Percentiles rank a stretch among this genome's conserved stretches.
Conservation (phyloP, 495 filamentous ascomycete species). For the Amphirosellinia nigrospora region DNA sequence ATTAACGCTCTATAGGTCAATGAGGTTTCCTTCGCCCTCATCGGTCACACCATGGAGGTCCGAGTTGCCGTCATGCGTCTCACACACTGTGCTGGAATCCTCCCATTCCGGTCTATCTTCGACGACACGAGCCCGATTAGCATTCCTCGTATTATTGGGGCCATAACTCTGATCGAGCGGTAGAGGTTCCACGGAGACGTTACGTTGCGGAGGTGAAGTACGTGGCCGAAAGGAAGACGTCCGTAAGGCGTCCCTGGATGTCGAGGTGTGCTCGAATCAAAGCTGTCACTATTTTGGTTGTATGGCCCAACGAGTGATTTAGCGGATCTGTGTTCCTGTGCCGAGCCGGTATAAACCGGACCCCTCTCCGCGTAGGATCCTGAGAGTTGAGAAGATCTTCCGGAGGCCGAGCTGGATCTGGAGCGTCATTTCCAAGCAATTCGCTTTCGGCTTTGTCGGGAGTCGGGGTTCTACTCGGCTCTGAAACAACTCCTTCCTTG, state of each 20-base stretch:
- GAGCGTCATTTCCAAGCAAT: neutral
- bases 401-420: neutral
- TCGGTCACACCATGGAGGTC: neutral
- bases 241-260: neutral
- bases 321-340: neutral
- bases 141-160: neutral
- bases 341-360: neutral
- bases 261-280: neutral
- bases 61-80: neutral
- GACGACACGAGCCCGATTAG: neutral
- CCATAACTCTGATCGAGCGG: neutral
- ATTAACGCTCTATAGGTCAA: slow-evolving; percentile 6
- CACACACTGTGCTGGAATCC: slow-evolving; percentile 1
- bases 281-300: neutral
- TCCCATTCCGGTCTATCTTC: slow-evolving; percentile 24
- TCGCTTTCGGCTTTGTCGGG: slow-evolving; percentile 1
- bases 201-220: neutral
- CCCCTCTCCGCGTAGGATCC: slow-evolving; percentile 11
- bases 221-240: neutral
- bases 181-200: neutral
- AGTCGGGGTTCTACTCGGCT: neutral
- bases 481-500: slow-evolving; percentile 6
- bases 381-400: slow-evolving; percentile 24
- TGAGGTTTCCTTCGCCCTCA: slow-evolving; percentile 12
- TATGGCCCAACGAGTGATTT: neutral